These are phyloP conservation scores for Gossypium australe DNA, from an alignment of 345 rosid genomes.

Conservation along the genomic window DNA sequence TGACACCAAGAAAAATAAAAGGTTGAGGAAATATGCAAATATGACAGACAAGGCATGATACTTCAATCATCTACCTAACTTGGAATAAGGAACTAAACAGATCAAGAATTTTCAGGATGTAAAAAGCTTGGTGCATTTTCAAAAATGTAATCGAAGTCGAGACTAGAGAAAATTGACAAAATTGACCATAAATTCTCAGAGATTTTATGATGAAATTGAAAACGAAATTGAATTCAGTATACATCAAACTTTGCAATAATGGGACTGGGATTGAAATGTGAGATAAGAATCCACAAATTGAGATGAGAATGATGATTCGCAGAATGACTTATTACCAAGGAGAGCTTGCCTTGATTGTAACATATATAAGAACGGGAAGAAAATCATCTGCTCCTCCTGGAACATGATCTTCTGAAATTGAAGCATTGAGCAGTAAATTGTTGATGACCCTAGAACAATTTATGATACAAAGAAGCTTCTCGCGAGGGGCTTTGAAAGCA, in stretches of 20 bases:
- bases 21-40: not conserved
- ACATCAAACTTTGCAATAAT: not conserved
- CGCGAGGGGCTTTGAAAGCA: constrained; percentile 39
- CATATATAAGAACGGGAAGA: constrained; percentile 54
- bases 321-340: constrained; percentile 48
- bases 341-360: constrained; percentile 64
- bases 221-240: not conserved
- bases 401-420: constrained; percentile 39
- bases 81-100: not conserved
- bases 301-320: constrained; percentile 15
- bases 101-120: not conserved
- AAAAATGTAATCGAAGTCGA: not conserved
- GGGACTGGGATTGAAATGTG: not conserved
- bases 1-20: not conserved
- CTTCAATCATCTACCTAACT: not conserved
- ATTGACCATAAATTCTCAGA: not conserved
- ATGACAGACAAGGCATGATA: not conserved
- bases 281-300: not conserved
- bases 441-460: constrained; percentile 58
- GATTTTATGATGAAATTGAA: not conserved
- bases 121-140: not conserved
- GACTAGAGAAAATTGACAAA: not conserved
- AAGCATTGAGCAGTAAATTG: constrained; percentile 52
- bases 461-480: constrained; percentile 48
- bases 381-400: constrained; percentile 57